Conservation (phyloP, 2,329 filamentous ascomycete genomes). For the Talaromyces sp. region DNA sequence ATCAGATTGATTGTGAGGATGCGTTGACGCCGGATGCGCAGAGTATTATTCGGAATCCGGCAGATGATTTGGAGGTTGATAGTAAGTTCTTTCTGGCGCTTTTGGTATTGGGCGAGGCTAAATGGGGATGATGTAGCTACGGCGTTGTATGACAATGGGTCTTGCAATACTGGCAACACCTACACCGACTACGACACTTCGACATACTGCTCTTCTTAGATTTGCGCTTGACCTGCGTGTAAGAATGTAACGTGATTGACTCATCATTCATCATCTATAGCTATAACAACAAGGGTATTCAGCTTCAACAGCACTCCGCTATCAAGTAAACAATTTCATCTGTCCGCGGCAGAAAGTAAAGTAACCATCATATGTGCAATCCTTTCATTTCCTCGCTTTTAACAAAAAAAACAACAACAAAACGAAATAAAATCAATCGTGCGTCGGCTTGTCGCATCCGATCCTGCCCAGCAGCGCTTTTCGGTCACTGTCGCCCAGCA, state of each 20-base stretch:
- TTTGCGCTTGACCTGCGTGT: not conserved
- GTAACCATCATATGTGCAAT: constrained; percentile 9
- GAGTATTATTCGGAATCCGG: constrained; percentile 27
- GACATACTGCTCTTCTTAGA: constrained; percentile 2
- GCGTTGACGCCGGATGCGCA: constrained; percentile 26
- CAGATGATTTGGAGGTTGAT: constrained; percentile 26
- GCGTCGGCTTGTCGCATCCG: constrained; percentile 67
- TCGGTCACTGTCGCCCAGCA: constrained; percentile 35
- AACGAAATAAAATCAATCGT: constrained; percentile 9
- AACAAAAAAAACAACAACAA: not conserved
- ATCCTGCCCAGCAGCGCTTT: constrained; percentile 79
- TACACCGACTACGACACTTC: constrained; percentile 7
- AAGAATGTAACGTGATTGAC: not conserved
- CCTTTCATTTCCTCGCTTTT: not conserved
- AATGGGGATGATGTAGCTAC: not conserved
- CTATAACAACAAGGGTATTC: constrained; percentile 12
- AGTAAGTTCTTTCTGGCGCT: constrained; percentile 15
- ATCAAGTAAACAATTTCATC: not conserved
- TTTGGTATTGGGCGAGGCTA: not conserved
- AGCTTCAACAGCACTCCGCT: not conserved
- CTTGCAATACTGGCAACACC: constrained; percentile 2
- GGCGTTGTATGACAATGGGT: not conserved
- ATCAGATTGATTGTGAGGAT: constrained; percentile 34
- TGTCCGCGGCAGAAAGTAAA: not conserved
- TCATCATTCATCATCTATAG: constrained; percentile 6